Percentiles rank a stretch among this genome's conserved stretches.
These are phyloP conservation scores for Tricholoma terreum DNA, from an alignment of 768 basidiomycete genomes.

Conservation along the genomic window DNA sequence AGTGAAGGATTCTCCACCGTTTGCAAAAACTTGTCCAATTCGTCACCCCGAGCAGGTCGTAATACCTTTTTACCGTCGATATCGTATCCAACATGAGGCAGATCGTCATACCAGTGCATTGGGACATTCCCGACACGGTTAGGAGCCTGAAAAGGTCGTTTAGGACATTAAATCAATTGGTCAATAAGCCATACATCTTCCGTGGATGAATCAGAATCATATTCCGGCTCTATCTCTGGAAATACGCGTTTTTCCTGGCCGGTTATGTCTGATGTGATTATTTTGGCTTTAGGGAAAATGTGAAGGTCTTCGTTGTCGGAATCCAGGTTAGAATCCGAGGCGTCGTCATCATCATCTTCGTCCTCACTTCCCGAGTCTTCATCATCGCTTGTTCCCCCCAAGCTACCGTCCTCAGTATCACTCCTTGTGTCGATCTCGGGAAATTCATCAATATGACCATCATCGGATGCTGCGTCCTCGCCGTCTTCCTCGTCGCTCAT, in stretches of 20 bases:
- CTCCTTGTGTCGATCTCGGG: constrained; percentile 62
- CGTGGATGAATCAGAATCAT: constrained; percentile 88
- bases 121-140: constrained; percentile 95
- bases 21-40: constrained; percentile 92
- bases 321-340: constrained; percentile 28
- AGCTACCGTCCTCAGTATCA: constrained; percentile 45
- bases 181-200: constrained; percentile 66
- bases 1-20: constrained; percentile 89
- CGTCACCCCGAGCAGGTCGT: constrained; percentile 92
- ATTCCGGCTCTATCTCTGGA: constrained; percentile 86
- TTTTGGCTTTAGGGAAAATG: constrained; percentile 63
- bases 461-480: constrained; percentile 47
- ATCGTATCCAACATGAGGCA: constrained; percentile 98
- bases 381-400: constrained; percentile 30
- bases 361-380: constrained; percentile 25
- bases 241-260: constrained; percentile 81
- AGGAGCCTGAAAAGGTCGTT: constrained; percentile 57
- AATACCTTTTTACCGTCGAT: constrained; percentile 92
- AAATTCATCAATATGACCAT: constrained; percentile 67
- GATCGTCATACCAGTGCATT: constrained; percentile 98
- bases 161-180: constrained; percentile 8
- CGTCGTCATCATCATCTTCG: constrained; percentile 33
- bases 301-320: constrained; percentile 48
- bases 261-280: constrained; percentile 74
- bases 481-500: constrained; percentile 67